Evolutionary conservation across 2,329 filamentous ascomycete genomes (phyloP), one percentile per base, ranked within the genome.

Genomic region (Aspergillus sp.): DNA sequence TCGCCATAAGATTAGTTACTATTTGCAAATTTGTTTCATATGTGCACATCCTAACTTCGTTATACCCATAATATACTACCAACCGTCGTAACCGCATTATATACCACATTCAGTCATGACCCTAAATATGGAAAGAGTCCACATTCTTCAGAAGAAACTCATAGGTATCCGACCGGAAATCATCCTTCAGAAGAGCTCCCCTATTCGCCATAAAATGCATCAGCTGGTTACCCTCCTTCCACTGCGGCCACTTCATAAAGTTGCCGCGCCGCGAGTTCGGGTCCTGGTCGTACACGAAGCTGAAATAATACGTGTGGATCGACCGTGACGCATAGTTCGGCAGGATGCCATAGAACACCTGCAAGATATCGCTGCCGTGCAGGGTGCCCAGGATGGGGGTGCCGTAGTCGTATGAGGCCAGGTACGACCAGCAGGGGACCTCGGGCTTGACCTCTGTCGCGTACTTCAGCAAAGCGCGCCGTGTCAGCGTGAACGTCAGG

Each of bases 301-400:
- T 85, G 61, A 86, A 77, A 63, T 90, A 92, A 68, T 91, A 92
- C 1, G 79, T 81, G 51, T 85, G 80, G 42, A 85, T 83, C 9
- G 81, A 78, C 4, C 64, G 67, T 24, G 80, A 80, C 2, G 85
- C 85, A 52, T 85, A 81, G 65, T 88, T 84, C 11, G 83, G 79
- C 45, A 81, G 63, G 11, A 87, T 68, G 0, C 86, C 86, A 52
- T 82, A 85, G 57, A 90, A 90, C 0, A 88, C 80, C 65, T 88
- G 82, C 3, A 89, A 59, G 1, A 92, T 60, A 59, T 92, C 89
- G 1, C 80, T 83, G 13, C 72, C 86, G 67, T 94, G 90, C 71
- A 90, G 88, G 0, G 88, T 92, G 16, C 90, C 89, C 0, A 93
- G 69, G 45, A 92, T 71, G 0, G 89, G 86, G 0, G 84, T 86